Evolutionary conservation across 176 grass and related monocot species (phyloP).

Genomic region (Olyra latifolia): DNA sequence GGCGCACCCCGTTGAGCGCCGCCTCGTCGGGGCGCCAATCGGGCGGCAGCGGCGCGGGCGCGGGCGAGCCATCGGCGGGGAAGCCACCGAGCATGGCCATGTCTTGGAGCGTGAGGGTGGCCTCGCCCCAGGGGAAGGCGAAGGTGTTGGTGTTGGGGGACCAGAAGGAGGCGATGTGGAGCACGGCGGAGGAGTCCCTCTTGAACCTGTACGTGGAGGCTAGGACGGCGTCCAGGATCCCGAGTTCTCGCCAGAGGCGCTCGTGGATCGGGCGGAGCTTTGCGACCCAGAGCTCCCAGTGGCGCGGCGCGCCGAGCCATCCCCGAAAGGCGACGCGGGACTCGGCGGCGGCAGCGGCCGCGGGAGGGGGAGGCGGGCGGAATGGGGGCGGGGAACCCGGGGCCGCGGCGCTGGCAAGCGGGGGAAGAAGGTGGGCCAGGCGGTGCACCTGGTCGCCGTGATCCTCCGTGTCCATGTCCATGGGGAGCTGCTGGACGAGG

Average conservation of each 20-base stretch:
- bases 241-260: conserved; percentile 56
- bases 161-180: conserved; percentile 73
- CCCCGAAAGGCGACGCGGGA: conserved; percentile 71
- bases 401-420: neutral
- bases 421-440: conserved; percentile 44
- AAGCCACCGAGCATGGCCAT: conserved; percentile 58
- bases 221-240: conserved; percentile 67
- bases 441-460: neutral
- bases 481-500: conserved; percentile 33
- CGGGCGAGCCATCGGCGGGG: conserved; percentile 51
- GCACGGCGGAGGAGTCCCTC: conserved; percentile 45
- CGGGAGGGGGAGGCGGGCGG: conserved; percentile 26
- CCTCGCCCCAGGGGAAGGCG: conserved; percentile 89
- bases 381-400: conserved; percentile 6
- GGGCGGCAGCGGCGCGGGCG: conserved; percentile 41
- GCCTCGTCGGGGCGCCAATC: conserved; percentile 60
- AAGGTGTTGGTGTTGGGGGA: conserved; percentile 59
- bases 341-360: conserved; percentile 40
- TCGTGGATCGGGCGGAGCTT: conserved; percentile 65
- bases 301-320: conserved; percentile 60
- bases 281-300: conserved; percentile 79
- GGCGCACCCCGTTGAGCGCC: conserved; percentile 61
- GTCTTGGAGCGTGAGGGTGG: conserved; percentile 77
- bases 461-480: conserved; percentile 28
- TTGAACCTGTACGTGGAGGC: conserved; percentile 67